Base-by-base conservation (phyloP, 2,329 filamentous ascomycete species). In the Arthrobotrys iridis region DNA sequence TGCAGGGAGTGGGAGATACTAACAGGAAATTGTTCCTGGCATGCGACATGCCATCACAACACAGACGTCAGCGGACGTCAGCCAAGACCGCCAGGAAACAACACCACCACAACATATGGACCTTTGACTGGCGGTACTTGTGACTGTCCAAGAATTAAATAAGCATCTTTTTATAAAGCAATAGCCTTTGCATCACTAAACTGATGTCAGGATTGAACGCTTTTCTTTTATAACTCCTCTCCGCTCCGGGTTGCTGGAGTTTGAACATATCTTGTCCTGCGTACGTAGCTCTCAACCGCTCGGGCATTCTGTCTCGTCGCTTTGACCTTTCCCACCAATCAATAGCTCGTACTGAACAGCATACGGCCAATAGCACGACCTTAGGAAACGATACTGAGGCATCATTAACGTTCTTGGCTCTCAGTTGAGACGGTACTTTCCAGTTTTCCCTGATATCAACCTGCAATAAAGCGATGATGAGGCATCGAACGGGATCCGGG, bases 21-120 rank as follows among this genome's bases (percentile, higher is more conserved):
- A n/a, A n/a, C 35, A 40, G 35, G 4, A 40, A n/a, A n/a, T 5
- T 33, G 46, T 48, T 48, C 24, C 24, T 52, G 50, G 67, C 67
- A 72, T 50, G 67, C 67, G 67, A 65, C 67, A 33, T 0, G 18
- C n/a, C 26, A 52, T 11, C 26, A 15, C 65, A 64, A 72, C 33
- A n/a, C 52, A 65, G 60, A 66, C 60, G 68, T 73, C 60, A 73
- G 20, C 41, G 41, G 28, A 73, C 68, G 68, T 73, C 68, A 73
- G 68, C 68, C 68, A 73, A 73, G 68, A 40, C 37, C 37, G 20
- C 33, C 66, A 64, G 28, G 28, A 35, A 35, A 43, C 43, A 24
- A 10, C 64, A 46, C 57, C 55, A 26, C 37, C 37, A 15, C 45
- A 40, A 30, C 26, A 10, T 30, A 5, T 20, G 7, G 28, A 24